Evolutionary conservation across 2,329 filamentous ascomycete genomes (phyloP), one percentile per base, ranked within the genome.

Genomic region (Sporothrix pallida): DNA sequence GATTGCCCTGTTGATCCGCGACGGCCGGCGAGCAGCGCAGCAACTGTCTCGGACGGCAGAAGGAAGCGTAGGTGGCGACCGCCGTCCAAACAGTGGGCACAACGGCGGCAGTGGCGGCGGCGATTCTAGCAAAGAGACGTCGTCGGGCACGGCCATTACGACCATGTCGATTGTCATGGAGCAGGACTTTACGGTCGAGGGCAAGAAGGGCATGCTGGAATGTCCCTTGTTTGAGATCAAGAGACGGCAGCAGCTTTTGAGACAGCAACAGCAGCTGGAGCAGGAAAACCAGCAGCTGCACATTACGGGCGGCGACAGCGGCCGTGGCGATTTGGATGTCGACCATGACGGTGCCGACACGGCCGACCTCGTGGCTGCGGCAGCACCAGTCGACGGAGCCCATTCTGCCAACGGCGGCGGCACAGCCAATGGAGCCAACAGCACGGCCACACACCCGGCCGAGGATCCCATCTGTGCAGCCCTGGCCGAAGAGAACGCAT

Each of bases 181-280:
- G 83, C 92, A 92, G 83, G 95, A 98, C 82, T 98, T 97, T 79
- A 98, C 95, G 20, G 92, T 95, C 48, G 86, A 91, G 80, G 95
- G 95, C 75, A 93, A 90, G 79, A 93, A 92, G 78, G 93, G 94
- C 78, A 88, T 88, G 76, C 84, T 98, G 70, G 89, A 89, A 77
- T 98, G 95, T 82, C 95, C 95, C 0, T 97, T 97, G 81, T 91
- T 85, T 74, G 82, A 85, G 78, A 78, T 82, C 80, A 83, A 79
- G 78, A 80, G 78, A 67, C 46, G 70, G n/a, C 60, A 74, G 69
- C 74, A 75, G 44, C 58, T 73, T n/a, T 63, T 70, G 63, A 63
- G 74, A n/a, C 72, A 75, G 54, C 50, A 70, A 46, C 74, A 78
- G 73, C 70, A 74, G 48, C 62, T 74, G 17, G 68, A 71, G 50